Percentiles rank a stretch among this genome's conserved stretches.
phyloP scores from a whole-genome alignment of 2,329 filamentous ascomycete genomes.

The Pyrenophora seminiperda region DNA sequence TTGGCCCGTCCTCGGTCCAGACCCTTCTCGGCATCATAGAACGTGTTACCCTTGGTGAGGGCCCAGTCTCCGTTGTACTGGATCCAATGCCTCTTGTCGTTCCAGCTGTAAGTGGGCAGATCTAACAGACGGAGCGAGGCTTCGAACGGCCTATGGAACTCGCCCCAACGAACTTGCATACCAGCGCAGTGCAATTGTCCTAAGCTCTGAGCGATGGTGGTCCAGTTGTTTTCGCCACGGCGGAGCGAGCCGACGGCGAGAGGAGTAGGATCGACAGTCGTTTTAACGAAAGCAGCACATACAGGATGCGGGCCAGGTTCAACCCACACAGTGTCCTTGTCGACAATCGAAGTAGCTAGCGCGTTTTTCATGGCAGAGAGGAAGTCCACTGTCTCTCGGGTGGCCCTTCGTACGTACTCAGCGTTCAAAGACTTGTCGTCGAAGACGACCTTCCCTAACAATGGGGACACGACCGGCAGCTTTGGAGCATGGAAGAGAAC shows the following conservation, averaged over 20 bases:
- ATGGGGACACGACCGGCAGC: neutral
- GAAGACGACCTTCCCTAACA: neutral
- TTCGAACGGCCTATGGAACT: constrained; percentile 62
- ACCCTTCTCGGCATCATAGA: constrained; percentile 3
- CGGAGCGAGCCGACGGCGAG: neutral
- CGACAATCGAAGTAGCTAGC: neutral
- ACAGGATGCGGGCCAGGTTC: constrained; percentile 4
- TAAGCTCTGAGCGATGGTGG: neutral
- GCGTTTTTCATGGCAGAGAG: neutral
- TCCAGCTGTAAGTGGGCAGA: constrained; percentile 54
- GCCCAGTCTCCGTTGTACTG: constrained; percentile 42
- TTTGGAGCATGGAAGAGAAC: constrained; percentile 7
- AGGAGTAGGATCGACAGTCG: neutral
- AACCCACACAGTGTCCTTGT: constrained; percentile 1
- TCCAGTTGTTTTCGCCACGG: constrained; percentile 4
- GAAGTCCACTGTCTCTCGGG: neutral
- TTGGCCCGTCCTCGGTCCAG: neutral
- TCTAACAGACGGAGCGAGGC: constrained; percentile 55
- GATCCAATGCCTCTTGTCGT: constrained; percentile 47
- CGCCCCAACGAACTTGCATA: constrained; percentile 64
- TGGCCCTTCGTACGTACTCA: neutral
- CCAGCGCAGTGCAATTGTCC: constrained; percentile 47
- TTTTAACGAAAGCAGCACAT: constrained; percentile 1
- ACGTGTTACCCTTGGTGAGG: constrained; percentile 26
- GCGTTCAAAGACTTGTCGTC: neutral